Conservation (phyloP, 2,329 filamentous ascomycete genomes). For the Trichocomaceae sp. region DNA sequence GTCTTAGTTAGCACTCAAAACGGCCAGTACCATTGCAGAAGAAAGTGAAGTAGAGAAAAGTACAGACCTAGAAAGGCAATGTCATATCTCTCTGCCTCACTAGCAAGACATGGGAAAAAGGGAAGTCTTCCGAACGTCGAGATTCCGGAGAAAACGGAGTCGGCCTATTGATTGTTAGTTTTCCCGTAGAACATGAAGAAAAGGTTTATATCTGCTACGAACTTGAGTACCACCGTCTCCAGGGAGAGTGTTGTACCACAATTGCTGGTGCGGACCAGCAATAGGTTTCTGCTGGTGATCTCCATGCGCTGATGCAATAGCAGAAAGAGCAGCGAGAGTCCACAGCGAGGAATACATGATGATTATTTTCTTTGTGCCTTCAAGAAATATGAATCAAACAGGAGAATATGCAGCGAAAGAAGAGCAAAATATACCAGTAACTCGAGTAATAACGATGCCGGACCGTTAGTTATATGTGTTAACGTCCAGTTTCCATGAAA, state of each 20-base stretch:
- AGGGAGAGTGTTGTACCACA: constrained; percentile 79
- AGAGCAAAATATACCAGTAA: not conserved
- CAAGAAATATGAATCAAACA: not conserved
- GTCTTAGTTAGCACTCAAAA: not conserved
- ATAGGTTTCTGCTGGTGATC: constrained; percentile 53
- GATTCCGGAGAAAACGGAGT: constrained; percentile 83
- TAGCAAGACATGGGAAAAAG: constrained; percentile 70
- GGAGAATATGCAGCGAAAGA: not conserved
- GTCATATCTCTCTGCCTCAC: constrained; percentile 65
- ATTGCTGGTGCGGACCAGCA: constrained; percentile 61
- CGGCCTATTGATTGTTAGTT: constrained; percentile 50
- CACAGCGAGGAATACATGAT: constrained; percentile 3
- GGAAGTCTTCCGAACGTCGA: constrained; percentile 75
- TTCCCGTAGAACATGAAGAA: not conserved
- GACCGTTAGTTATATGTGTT: not conserved
- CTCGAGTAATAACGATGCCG: not conserved
- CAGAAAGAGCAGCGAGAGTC: constrained; percentile 16
- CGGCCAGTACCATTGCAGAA: not conserved
- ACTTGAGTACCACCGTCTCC: constrained; percentile 81
- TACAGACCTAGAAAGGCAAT: constrained; percentile 72
- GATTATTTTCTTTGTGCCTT: not conserved
- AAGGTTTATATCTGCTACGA: constrained; percentile 15
- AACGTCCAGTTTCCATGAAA: not conserved
- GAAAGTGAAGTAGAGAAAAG: not conserved
- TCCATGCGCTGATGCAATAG: constrained; percentile 54